These are phyloP conservation scores for Stemphylium vesicarium DNA, from an alignment of 2,329 filamentous ascomycete species.

Conservation along the genomic window DNA sequence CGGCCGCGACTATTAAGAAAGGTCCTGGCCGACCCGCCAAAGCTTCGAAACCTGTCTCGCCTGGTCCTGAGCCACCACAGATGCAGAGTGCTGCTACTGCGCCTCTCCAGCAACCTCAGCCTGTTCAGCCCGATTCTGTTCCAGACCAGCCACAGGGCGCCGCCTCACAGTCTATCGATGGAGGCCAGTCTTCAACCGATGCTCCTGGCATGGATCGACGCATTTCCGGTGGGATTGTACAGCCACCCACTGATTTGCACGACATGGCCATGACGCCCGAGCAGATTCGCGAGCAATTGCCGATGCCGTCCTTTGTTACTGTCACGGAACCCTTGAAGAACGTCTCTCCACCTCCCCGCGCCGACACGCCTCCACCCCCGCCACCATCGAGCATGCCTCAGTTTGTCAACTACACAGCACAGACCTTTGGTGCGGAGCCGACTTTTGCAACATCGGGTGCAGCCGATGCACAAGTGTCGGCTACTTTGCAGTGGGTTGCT, in stretches of 20 bases:
- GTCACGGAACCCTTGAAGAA: slow-evolving; percentile 25
- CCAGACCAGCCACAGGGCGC: slow-evolving; percentile 12
- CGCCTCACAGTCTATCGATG: neutral
- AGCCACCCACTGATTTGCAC: slow-evolving; percentile 39
- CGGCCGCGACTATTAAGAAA: slow-evolving; percentile 29
- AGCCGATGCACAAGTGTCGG: slow-evolving; percentile 22
- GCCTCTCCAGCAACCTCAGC: slow-evolving; percentile 39
- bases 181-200: neutral
- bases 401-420: slow-evolving; percentile 42
- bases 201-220: slow-evolving; percentile 18
- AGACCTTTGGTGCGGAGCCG: slow-evolving; percentile 22
- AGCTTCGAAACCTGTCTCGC: slow-evolving; percentile 32
- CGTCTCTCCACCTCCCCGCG: slow-evolving; percentile 38
- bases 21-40: slow-evolving; percentile 33
- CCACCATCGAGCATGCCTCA: slow-evolving; percentile 41
- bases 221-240: slow-evolving; percentile 25
- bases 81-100: slow-evolving; percentile 27
- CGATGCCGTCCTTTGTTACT: slow-evolving; percentile 40
- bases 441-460: neutral
- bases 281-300: slow-evolving; percentile 46
- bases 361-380: slow-evolving; percentile 48
- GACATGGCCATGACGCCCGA: slow-evolving; percentile 43
- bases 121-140: slow-evolving; percentile 23
- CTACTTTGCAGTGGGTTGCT: slow-evolving; percentile 42
- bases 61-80: slow-evolving; percentile 39